A percentile compares a stretch with the other conserved stretches of the same genome.
phyloP scores from a whole-genome alignment of 2,329 filamentous ascomycete species.

The Graphilbum ipis-grandicollis region DNA sequence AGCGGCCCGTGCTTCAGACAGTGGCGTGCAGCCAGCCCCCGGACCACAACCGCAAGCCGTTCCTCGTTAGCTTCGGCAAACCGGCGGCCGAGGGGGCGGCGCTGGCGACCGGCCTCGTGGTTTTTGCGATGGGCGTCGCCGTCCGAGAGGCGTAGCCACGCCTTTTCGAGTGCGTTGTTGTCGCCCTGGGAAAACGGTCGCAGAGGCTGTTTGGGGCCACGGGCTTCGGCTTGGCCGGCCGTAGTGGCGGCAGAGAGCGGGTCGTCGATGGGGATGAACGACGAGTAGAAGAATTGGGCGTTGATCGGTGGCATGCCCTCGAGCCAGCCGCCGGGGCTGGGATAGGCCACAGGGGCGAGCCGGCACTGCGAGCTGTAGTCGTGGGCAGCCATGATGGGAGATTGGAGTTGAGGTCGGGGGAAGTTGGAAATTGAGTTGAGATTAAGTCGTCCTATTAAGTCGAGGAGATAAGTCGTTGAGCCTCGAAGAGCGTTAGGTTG shows the following conservation, averaged over 20 bases:
- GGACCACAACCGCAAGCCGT: slow-evolving; percentile 22
- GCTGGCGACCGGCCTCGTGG: slow-evolving; percentile 22
- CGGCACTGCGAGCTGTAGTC: slow-evolving; percentile 41
- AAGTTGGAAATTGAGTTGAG: background rate
- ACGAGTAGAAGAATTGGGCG: slow-evolving; percentile 75
- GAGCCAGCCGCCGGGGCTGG: slow-evolving; percentile 17
- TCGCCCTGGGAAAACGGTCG: slow-evolving; percentile 66
- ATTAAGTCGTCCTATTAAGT: too few relatives aligned
- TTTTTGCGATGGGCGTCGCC: slow-evolving; percentile 27
- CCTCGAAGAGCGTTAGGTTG: too few relatives aligned
- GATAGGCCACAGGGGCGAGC: slow-evolving; percentile 27
- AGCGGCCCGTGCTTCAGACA: slow-evolving; percentile 24
- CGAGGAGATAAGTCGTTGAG: too few relatives aligned
- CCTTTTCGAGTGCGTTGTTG: slow-evolving; percentile 61
- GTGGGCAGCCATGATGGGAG: background rate
- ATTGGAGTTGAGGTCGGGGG: background rate
- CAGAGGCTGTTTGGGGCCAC: slow-evolving; percentile 37
- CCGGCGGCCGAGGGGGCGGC: slow-evolving; percentile 16
- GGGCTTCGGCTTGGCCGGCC: background rate
- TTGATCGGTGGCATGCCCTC: slow-evolving; percentile 40
- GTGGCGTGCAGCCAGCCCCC: slow-evolving; percentile 27
- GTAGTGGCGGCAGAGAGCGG: slow-evolving; percentile 52
- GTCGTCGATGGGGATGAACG: slow-evolving; percentile 70
- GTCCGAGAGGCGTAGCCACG: slow-evolving; percentile 47
- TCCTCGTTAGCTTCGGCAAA: slow-evolving; percentile 18